Percentiles rank a stretch among this genome's conserved stretches.
Evolutionary conservation across 331 rosid genomes (phyloP).

Genomic region (Phaseolus coccineus): DNA sequence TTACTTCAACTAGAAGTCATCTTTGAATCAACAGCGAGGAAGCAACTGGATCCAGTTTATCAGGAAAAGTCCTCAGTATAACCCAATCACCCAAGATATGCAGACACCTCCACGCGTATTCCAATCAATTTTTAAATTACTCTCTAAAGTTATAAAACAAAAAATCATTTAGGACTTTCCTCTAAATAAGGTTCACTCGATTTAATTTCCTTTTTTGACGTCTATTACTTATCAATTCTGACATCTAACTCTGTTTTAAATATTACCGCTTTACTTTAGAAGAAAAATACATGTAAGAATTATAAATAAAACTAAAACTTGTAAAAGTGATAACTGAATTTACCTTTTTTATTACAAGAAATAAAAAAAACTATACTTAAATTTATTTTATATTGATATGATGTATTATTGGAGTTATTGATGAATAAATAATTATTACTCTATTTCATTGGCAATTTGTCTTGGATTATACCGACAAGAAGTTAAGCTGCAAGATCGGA

Average conservation of each 20-base stretch:
- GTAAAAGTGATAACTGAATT: background rate
- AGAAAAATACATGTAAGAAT: too few relatives aligned
- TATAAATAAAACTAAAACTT: background rate
- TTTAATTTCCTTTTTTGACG: too few relatives aligned
- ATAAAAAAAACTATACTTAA: background rate
- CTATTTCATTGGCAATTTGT: background rate
- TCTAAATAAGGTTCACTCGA: too few relatives aligned
- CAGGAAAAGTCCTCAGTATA: background rate
- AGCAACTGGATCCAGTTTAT: conserved; percentile 19
- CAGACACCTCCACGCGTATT: background rate
- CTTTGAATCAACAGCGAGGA: conserved; percentile 6
- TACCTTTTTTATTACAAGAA: background rate
- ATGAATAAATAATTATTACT: background rate
- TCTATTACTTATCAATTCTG: too few relatives aligned
- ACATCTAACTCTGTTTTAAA: too few relatives aligned
- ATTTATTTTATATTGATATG: background rate
- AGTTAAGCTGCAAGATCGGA: background rate
- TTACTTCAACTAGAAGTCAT: background rate
- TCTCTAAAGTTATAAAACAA: background rate
- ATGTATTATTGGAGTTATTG: background rate
- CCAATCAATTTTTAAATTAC: background rate
- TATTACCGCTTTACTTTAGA: too few relatives aligned
- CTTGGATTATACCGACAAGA: background rate
- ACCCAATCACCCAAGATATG: background rate
- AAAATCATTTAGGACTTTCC: too few relatives aligned